Base-by-base conservation (phyloP, 2,329 filamentous ascomycete genomes). In the Clarireedia homoeocarpa region DNA sequence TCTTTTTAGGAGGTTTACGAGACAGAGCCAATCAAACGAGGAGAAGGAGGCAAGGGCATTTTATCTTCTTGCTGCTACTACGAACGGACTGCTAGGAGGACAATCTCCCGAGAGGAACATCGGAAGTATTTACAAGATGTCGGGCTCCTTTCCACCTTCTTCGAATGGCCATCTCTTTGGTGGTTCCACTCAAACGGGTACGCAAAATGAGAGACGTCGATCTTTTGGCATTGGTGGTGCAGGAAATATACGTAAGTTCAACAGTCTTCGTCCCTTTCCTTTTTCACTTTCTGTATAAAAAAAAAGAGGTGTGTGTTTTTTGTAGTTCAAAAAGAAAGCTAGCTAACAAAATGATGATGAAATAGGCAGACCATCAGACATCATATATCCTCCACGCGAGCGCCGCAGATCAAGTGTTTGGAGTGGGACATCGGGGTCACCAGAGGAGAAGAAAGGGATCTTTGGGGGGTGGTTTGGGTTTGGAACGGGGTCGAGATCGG, bases 181-280 rank as follows among this genome's bases (percentile, higher is more conserved):
- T 34, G 30, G 10, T 9, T 3, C 10, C 3, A 12, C 9, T 34
- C 30, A 34, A 34, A 9, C 3, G 3, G 10, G 30, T 4, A 4
- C 10, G 30, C 30, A 34, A 12, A 12, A 14, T 20, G 54, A 67
- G 50, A 54, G 49, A 48, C 62, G 59, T 46, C 64, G 57, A 55
- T 67, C 66, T 55, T 65, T 61, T 62, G 66, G 66, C 4, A 67
- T 67, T 59, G 66, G 66, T 34, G 66, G 66, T 0, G 66, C 66
- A 4, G 66, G 66, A 4, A 69, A 69, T 59, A 68, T 68, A 44
- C 62, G 66, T 69, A 55, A 23, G 62, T 60, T 23, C 30, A 26
- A 40, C 20, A 20, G 2, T 20, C 20, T 20, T 51, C 24, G 4
- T 14, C 7, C 4, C 1, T 26, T 24, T 42, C 55, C 5, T 6